These are phyloP conservation scores for Erythrobasidium hasegawianum DNA, from an alignment of 1,284 basidiomycete species.

Conservation along the genomic window DNA sequence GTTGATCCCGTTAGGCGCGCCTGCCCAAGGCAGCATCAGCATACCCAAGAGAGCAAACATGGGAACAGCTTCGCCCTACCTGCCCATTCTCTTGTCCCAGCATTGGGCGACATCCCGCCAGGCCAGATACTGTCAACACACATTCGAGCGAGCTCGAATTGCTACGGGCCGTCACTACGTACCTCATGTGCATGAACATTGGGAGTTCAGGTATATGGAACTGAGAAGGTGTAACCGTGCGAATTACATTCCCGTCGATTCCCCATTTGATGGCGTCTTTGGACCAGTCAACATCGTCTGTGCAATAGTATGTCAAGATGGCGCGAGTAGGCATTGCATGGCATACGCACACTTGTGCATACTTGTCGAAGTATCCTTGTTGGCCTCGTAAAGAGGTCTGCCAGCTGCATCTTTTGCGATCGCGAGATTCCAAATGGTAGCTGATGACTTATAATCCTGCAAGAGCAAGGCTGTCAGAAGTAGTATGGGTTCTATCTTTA, in stretches of 20 bases:
- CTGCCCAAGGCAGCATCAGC: background rate
- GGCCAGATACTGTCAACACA: constrained; percentile 21
- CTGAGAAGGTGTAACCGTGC: constrained; percentile 6
- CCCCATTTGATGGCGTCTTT: constrained; percentile 20
- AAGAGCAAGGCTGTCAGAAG: background rate
- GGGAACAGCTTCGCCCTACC: background rate
- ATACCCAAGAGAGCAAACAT: background rate
- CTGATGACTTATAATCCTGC: background rate
- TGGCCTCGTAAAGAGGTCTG: background rate
- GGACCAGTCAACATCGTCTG: constrained; percentile 19
- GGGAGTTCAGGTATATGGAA: constrained; percentile 24
- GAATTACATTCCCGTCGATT: background rate
- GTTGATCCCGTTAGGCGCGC: constrained; percentile 9
- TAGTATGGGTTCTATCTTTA: background rate
- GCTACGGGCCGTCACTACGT: background rate
- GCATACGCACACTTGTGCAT: constrained; percentile 22
- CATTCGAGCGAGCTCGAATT: background rate
- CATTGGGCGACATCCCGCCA: constrained; percentile 4
- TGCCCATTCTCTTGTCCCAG: constrained; percentile 23
- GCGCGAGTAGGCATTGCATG: background rate
- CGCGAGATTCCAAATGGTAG: background rate
- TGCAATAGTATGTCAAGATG: background rate
- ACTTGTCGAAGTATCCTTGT: constrained; percentile 9
- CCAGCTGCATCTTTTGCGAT: background rate
- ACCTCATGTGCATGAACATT: constrained; percentile 28